These are phyloP conservation scores for Colletotrichum endophyticum DNA, from an alignment of 2,329 filamentous ascomycete species.

Conservation along the genomic window DNA sequence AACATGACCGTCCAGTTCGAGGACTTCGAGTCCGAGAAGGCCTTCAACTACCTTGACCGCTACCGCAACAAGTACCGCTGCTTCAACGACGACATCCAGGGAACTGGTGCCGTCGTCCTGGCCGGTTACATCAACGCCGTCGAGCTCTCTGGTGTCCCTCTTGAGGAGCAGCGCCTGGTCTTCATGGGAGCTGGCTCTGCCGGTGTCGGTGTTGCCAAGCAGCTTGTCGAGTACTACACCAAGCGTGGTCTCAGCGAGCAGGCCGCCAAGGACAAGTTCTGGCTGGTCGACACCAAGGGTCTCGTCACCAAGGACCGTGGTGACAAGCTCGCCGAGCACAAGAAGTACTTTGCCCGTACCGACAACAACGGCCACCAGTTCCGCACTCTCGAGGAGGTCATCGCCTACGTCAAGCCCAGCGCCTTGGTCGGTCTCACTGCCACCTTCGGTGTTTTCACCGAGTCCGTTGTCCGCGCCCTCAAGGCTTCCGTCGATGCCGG, in stretches of 20 bases:
- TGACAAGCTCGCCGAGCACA: slow-evolving; percentile 91
- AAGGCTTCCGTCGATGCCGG: slow-evolving; percentile 68
- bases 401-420: slow-evolving; percentile 93
- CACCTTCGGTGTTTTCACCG: slow-evolving; percentile 93
- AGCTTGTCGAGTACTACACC: slow-evolving; percentile 96
- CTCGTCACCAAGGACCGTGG: slow-evolving; percentile 92
- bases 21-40: slow-evolving; percentile 91
- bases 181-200: slow-evolving; percentile 97
- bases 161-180: slow-evolving; percentile 90
- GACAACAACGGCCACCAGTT: slow-evolving; percentile 73
- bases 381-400: slow-evolving; percentile 85
- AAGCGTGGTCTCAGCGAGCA: slow-evolving; percentile 88
- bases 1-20: slow-evolving; percentile 87
- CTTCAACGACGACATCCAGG: slow-evolving; percentile 99
- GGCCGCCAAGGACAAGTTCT: slow-evolving; percentile 90
- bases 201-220: slow-evolving; percentile 96
- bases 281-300: slow-evolving; percentile 95
- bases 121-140: slow-evolving; percentile 77
- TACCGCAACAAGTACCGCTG: slow-evolving; percentile 90
- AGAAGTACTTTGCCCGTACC: slow-evolving; percentile 71
- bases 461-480: slow-evolving; percentile 77
- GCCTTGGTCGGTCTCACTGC: slow-evolving; percentile 94
- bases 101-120: slow-evolving; percentile 93
- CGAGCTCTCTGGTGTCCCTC: slow-evolving; percentile 82
- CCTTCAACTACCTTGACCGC: slow-evolving; percentile 89